Evolutionary conservation across 805 yeast species (phyloP), one percentile per base, ranked within the genome.

Genomic region (Pichia cabralensis): DNA sequence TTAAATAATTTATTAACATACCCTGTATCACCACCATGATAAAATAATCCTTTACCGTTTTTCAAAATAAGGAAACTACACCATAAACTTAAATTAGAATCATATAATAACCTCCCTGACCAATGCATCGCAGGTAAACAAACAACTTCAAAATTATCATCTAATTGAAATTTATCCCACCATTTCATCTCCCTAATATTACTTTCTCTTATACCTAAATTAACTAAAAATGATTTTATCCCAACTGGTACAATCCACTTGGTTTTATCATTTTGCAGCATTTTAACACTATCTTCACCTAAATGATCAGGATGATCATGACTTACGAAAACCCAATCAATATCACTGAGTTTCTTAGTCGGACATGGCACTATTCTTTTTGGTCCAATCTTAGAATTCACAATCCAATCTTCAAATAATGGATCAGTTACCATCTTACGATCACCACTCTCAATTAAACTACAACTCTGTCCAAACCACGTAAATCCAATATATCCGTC

Each of bases 271-370:
- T 22, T 16, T 5, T 11, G 78, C n/a, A 79, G 58, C 31, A 61
- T 46, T 26, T 58, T 50, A 12, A 76, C 71, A 8, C 81, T 62
- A 21, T 65, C 73, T 36, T 69, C 61, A 48, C 89, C 97, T 29
- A 89, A 58, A 59, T 89, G 97, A 55, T 89, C 97, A 2, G 96
- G 97, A 50, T 89, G 97, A 52, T 89, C 88, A 53, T 89, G 97
- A 2, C 94, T 80, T 0, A 89, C 94, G 15, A 89, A 51, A 1
- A 85, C 76, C 36, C 77, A 72, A 42, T 84, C 76, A n/a, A n/a
- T n/a, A n/a, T n/a, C n/a, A n/a, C n/a, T n/a, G n/a, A n/a, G n/a
- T n/a, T n/a, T n/a, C n/a, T n/a, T n/a, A n/a, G n/a, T n/a, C 1
- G 86, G 80, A 13, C 83, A 62, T n/a, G 77, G 75, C 0, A 80